Percentiles rank a stretch among this genome's conserved stretches.
These are phyloP conservation scores for Boeremia exigua DNA, from an alignment of 2,329 filamentous ascomycete species.

Conservation along the genomic window DNA sequence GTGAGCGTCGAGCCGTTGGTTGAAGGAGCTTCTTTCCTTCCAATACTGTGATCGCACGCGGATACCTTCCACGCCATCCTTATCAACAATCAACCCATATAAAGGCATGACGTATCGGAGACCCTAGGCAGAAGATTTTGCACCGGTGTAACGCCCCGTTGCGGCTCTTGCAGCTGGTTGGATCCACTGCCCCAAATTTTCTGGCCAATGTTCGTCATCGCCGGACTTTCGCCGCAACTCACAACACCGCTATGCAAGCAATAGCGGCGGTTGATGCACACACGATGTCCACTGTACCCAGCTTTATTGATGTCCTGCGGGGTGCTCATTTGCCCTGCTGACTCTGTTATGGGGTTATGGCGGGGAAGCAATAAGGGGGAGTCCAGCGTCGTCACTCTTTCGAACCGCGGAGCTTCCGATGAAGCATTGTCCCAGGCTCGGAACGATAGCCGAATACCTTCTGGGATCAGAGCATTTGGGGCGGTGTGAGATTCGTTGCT, in stretches of 20 bases:
- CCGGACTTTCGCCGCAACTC: conserved; percentile 24
- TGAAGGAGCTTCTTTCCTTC: conserved; percentile 10
- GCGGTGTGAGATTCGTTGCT: conserved; percentile 13
- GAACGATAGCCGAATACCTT: conserved; percentile 6
- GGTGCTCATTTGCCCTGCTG: conserved; percentile 18
- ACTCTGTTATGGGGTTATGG: conserved; percentile 15
- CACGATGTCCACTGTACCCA: conserved; percentile 19
- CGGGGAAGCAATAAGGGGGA: conserved; percentile 14
- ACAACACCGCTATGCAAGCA: conserved; percentile 17
- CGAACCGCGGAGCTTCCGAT: conserved; percentile 2
- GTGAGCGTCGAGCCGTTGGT: neutral
- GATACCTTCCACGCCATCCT: conserved; percentile 13
- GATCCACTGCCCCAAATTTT: conserved; percentile 28
- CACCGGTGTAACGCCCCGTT: conserved; percentile 28
- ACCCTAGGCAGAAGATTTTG: conserved; percentile 38
- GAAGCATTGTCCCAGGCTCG: conserved; percentile 1
- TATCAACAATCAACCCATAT: conserved; percentile 22
- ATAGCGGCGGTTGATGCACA: conserved; percentile 30
- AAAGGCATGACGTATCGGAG: conserved; percentile 34
- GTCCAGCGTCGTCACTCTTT: neutral
- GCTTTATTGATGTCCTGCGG: conserved; percentile 13
- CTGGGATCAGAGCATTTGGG: neutral
- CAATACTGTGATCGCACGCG: neutral
- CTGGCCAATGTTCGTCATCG: conserved; percentile 27
- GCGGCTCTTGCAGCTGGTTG: conserved; percentile 31